Evolutionary conservation across 805 yeast species (phyloP), one percentile per base, ranked within the genome.

Genomic region (Blastobotrys terrestris): DNA sequence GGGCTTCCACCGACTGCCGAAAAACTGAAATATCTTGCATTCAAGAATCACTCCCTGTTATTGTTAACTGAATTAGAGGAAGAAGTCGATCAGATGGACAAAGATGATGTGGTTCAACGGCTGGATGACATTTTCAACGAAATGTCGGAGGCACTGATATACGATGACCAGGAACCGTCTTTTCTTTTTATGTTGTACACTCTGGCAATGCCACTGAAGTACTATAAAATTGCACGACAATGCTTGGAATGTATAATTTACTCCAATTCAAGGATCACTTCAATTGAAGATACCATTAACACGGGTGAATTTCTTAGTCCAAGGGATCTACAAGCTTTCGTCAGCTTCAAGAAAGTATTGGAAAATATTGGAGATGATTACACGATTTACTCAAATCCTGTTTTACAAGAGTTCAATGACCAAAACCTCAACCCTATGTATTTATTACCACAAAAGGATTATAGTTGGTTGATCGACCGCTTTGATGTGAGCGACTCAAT

Each of bases 31-130:
- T 90, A 87, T 62, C 72, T 94, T 59, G 84, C 85, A 1, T 81
- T 82, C 63, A 77, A 97, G 58, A 94, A 92, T 63, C 72, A 95
- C 53, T 97, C 96, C 0, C 76, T 88, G 60, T 74, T 88, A 31
- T 77, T 81, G 55, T 75, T 86, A 22, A 72, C 75, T 31, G 65
- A 67, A 49, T 58, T 77, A 8, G 57, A 67, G 11, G 50, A 59
- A 4, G 62, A 61, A 16, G 50, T 58, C 16, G 61, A 60, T 18
- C 57, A 51, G 14, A 53, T 51, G 3, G 73, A 69, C 43, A 55
- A 72, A 3, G 58, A 61, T 1, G 61, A 59, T 48, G 57, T 60
- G 39, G 51, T 53, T 1, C 48, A 59, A 1, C 67, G 77, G 11
- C 67, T 81, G 61, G 58, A 72, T 41, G 69, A 67, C 52, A 70